Conservation (phyloP, 106 monocot species). For the Dendrobium catenatum region DNA sequence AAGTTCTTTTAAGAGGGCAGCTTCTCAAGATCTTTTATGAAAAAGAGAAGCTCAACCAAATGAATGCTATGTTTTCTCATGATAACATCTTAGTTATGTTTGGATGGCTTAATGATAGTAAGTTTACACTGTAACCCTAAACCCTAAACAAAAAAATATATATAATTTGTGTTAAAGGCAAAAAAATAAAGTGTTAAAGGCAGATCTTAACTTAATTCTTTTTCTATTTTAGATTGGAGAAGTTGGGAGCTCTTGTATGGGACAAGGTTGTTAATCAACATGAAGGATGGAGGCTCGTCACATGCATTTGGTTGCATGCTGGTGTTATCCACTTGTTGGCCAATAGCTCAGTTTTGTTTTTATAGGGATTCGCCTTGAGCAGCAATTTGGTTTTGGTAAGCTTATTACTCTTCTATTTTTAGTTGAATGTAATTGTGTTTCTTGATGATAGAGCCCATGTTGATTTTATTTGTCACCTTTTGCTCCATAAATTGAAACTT, state of each 20-base stretch:
- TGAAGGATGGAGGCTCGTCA: slow-evolving; percentile 53
- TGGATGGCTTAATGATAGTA: too few relatives aligned
- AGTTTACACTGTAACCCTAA: too few relatives aligned
- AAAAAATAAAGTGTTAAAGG: neutral
- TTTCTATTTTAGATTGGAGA: slow-evolving; percentile 28
- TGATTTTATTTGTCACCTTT: too few relatives aligned
- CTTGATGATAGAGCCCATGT: neutral
- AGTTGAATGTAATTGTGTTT: neutral
- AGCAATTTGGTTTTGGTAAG: slow-evolving; percentile 77
- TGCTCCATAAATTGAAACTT: too few relatives aligned
- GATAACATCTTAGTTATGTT: too few relatives aligned
- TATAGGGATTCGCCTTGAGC: slow-evolving; percentile 65
- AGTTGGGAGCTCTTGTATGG: slow-evolving; percentile 62
- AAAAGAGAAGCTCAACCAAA: too few relatives aligned
- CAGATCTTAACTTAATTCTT: neutral
- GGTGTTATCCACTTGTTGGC: slow-evolving; percentile 61
- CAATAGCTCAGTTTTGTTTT: slow-evolving; percentile 56
- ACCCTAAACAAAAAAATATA: too few relatives aligned
- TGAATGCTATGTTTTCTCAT: too few relatives aligned
- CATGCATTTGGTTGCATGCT: slow-evolving; percentile 68
- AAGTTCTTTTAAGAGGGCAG: too few relatives aligned
- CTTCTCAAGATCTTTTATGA: too few relatives aligned
- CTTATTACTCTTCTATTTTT: neutral
- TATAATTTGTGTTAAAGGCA: neutral
- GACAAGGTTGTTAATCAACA: slow-evolving; percentile 44